Evolutionary conservation across 148 eudicot genomes (phyloP).

Genomic region (Drosera capensis): DNA sequence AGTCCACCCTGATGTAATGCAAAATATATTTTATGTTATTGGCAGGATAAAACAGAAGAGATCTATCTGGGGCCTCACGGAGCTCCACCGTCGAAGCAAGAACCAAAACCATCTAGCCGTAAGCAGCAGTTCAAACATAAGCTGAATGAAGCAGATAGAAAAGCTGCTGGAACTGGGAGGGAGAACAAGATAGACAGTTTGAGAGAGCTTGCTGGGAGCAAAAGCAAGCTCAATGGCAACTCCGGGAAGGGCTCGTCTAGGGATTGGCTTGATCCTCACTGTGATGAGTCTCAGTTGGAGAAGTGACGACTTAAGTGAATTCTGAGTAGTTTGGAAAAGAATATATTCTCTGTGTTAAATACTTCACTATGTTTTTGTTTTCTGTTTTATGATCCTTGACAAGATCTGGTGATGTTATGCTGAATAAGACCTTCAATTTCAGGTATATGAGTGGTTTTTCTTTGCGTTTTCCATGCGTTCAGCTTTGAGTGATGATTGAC

Average conservation of each 20-base stretch:
- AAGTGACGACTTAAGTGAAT: constrained; percentile 22
- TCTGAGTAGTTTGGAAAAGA: neutral
- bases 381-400: no score
- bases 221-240: constrained; percentile 22
- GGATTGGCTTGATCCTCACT: constrained; percentile 97
- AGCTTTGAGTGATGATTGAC: no score
- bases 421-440: no score
- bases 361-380: no score
- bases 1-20: neutral
- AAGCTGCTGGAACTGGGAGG: constrained; percentile 37
- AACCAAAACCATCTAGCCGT: constrained; percentile 36
- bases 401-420: no score
- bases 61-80: constrained; percentile 97
- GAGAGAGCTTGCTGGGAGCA: constrained; percentile 63
- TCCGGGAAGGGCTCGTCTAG: constrained; percentile 39
- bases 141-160: constrained; percentile 79
- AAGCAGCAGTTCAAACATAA: constrained; percentile 84
- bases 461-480: no score
- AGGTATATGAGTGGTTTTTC: no score
- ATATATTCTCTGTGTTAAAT: no score
- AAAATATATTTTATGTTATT: constrained; percentile 2
- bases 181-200: constrained; percentile 77
- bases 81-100: constrained; percentile 84
- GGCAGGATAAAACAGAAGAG: constrained; percentile 54
- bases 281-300: constrained; percentile 73